phyloP scores from a whole-genome alignment of 2,329 filamentous ascomycete species.

The Pseudogymnoascus sp. region DNA sequence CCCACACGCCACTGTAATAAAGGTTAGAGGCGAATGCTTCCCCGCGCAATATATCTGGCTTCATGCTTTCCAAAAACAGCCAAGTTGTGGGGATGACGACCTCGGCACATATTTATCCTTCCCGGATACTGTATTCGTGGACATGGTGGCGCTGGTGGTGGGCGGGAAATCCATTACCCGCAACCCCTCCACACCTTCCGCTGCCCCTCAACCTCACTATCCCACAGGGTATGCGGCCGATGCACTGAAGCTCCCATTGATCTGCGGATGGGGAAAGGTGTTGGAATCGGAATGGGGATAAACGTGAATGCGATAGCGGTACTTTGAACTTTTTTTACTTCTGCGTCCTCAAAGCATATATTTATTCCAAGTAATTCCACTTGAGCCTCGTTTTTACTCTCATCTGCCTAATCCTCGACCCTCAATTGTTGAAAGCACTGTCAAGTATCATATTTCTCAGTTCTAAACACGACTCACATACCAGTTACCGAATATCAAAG shows the following conservation, averaged over 20 bases:
- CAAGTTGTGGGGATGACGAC: constrained; percentile 2
- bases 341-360: not conserved
- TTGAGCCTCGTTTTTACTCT: not conserved
- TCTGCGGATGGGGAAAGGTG: not conserved
- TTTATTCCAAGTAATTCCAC: not conserved
- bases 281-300: not conserved
- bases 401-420: not conserved
- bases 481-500: not conserved
- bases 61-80: not conserved
- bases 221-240: not conserved
- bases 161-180: constrained; percentile 1
- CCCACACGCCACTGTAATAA: not conserved
- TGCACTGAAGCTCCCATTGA: not conserved
- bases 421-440: not conserved
- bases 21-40: not conserved
- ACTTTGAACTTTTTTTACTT: not conserved
- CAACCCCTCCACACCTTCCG: not conserved
- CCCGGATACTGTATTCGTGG: not conserved
- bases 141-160: not conserved
- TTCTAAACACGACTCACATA: not conserved
- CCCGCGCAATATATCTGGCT: not conserved
- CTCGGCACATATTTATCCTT: not conserved
- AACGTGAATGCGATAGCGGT: not conserved
- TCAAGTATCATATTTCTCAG: not conserved
- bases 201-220: not conserved